These are phyloP conservation scores for Quercus parvula DNA, from an alignment of 306 rosid genomes.

Conservation along the genomic window DNA sequence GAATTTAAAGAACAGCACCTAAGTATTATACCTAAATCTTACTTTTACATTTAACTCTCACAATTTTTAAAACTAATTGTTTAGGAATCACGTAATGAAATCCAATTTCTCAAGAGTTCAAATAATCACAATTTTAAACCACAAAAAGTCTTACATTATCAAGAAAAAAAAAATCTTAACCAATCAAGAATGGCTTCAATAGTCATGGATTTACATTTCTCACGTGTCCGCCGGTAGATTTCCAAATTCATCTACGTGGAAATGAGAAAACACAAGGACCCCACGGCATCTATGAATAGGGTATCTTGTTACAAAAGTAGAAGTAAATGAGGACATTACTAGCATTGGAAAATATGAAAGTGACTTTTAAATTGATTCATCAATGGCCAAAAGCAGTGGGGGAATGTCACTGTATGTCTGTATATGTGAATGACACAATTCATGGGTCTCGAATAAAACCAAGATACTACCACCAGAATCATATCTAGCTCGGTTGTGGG, in stretches of 20 bases:
- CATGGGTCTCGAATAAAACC: conserved; percentile 11
- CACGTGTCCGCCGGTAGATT: not conserved
- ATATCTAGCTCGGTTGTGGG: conserved; percentile 1
- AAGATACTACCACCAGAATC: conserved; percentile 9
- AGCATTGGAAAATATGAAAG: conserved; percentile 11
- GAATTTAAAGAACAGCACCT: fast-evolving
- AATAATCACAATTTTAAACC: no score
- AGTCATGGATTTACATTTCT: not conserved
- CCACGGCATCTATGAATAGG: not conserved
- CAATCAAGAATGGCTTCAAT: not conserved
- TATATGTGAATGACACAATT: conserved; percentile 9
- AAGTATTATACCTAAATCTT: no score
- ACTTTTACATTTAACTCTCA: no score
- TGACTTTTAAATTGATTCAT: conserved; percentile 19
- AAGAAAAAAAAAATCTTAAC: no score
- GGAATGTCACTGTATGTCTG: conserved; percentile 24
- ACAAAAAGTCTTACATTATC: no score
- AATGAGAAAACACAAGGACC: conserved; percentile 20
- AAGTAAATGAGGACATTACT: not conserved
- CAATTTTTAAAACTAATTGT: no score
- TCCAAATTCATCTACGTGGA: not conserved
- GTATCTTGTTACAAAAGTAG: not conserved
- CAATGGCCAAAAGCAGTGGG: conserved; percentile 16
- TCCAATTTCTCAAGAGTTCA: no score
- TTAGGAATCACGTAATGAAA: no score